Evolutionary conservation across 2,329 filamentous ascomycete species (phyloP), one percentile per base, ranked within the genome.

Genomic region (Torrubiella hemipterigena): DNA sequence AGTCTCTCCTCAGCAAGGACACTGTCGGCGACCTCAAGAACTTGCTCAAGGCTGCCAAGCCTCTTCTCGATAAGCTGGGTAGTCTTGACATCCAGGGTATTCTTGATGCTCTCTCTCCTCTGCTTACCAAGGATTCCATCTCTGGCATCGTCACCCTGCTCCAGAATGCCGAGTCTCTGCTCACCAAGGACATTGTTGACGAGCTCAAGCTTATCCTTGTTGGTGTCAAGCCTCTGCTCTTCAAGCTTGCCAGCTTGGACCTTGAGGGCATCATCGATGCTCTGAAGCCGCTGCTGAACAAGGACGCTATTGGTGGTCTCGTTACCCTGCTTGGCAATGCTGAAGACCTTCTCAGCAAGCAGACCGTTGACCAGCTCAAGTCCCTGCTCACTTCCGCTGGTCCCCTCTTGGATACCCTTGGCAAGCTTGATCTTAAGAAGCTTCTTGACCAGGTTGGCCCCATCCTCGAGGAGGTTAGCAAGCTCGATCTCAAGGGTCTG

Each of bases 81-180:
- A 48, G 52, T 27, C 42, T 59, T 7, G 50, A 59, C 18, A 42
- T 61, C 1, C 38, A 48, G 26, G 48, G 46, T 3, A 34, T 58
- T 2, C 36, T 58, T 6, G 41, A 50, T 3, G 34, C 37, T 0
- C 34, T 42, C 7, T 31, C 31, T 6, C 44, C 50, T 1, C 37
- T 54, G 1, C 37, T 54, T 6, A 36, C 33, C 5, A 18, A 31
- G 14, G 24, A 37, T 7, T 18, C 26, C n/a, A 27, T 42, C 29
- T 27, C 35, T 9, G 36, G 38, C 11, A 34, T 52, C 5, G 42
- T 47, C 2, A 34, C 30, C 1, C 13, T 51, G 2, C 16, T 51
- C 32, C 51, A 1, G 4, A 50, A 50, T 15, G 37, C 45, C 10
- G 37, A 19, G n/a, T 39, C 38, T 1, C 30, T 45, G 2, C 29